A percentile compares a stretch with the other conserved stretches of the same genome.
These are phyloP conservation scores for Talinum fruticosum DNA, from an alignment of 148 eudicot genomes.

Conservation along the genomic window DNA sequence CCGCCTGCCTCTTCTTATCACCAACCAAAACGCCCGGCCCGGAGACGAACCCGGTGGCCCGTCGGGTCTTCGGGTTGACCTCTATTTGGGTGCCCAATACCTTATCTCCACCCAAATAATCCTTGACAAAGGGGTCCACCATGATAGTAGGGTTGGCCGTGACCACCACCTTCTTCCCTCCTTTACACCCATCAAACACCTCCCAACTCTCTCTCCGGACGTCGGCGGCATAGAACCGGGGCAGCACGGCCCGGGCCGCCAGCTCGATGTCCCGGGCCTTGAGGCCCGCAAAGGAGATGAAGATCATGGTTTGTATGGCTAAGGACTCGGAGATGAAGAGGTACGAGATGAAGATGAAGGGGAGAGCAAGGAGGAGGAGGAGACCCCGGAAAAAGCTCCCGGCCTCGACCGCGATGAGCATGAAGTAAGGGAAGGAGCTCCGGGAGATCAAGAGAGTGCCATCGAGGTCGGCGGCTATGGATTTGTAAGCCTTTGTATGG, in stretches of 20 bases:
- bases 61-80: constrained; percentile 68
- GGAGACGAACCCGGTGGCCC: constrained; percentile 76
- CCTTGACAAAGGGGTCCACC: constrained; percentile 88
- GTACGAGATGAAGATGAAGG: constrained; percentile 63
- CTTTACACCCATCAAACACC: constrained; percentile 58
- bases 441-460: constrained; percentile 66
- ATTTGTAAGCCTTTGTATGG: constrained; percentile 30
- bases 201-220: constrained; percentile 74
- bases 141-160: constrained; percentile 85
- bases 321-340: constrained; percentile 72
- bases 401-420: constrained; percentile 87
- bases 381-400: constrained; percentile 82
- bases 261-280: constrained; percentile 77
- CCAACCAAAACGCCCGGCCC: constrained; percentile 75
- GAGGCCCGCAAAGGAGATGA: constrained; percentile 64
- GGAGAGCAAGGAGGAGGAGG: constrained; percentile 63
- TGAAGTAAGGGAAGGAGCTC: constrained; percentile 94
- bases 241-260: constrained; percentile 74
- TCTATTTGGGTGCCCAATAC: constrained; percentile 90
- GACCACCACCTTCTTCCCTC: constrained; percentile 63
- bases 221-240: constrained; percentile 74
- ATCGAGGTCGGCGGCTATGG: constrained; percentile 91
- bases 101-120: constrained; percentile 77
- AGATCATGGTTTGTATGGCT: constrained; percentile 76
- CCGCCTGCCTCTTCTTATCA: constrained; percentile 60